These are phyloP conservation scores for Castanopsis chinensis DNA, from an alignment of 306 rosid genomes.

Conservation along the genomic window DNA sequence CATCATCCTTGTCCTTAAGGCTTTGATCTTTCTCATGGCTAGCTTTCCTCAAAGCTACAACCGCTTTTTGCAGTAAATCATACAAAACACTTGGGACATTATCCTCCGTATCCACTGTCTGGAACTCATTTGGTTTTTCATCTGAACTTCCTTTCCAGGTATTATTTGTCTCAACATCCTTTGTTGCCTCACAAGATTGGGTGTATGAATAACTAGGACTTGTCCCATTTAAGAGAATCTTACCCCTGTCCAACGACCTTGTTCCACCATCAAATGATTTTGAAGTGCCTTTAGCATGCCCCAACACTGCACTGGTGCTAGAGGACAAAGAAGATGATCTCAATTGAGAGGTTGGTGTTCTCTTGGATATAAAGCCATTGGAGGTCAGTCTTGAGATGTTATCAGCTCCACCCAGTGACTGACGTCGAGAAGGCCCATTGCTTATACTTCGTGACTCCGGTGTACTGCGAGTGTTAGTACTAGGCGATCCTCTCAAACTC, in stretches of 20 bases:
- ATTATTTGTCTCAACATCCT: conserved; percentile 47
- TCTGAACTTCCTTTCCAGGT: conserved; percentile 77
- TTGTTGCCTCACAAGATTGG: conserved; percentile 74
- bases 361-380: conserved; percentile 85
- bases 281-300: conserved; percentile 95
- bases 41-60: conserved; percentile 78
- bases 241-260: conserved; percentile 89
- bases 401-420: conserved; percentile 96
- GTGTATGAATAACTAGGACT: conserved; percentile 67
- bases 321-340: conserved; percentile 60
- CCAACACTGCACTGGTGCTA: conserved; percentile 76
- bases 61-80: conserved; percentile 97
- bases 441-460: conserved; percentile 75
- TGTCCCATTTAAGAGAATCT: conserved; percentile 71
- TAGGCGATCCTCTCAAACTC: conserved; percentile 81
- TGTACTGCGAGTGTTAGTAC: conserved; percentile 63
- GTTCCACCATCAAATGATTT: conserved; percentile 99
- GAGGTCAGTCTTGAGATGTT: conserved; percentile 66
- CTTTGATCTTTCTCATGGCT: conserved; percentile 98
- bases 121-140: conserved; percentile 74
- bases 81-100: conserved; percentile 82
- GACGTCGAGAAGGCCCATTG: conserved; percentile 96
- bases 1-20: conserved; percentile 96
- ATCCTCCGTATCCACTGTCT: conserved; percentile 60
- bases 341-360: conserved; percentile 61